A percentile compares a stretch with the other conserved stretches of the same genome.
Evolutionary conservation across 2,329 filamentous ascomycete species (phyloP).

Genomic region (Xylariales sp.): DNA sequence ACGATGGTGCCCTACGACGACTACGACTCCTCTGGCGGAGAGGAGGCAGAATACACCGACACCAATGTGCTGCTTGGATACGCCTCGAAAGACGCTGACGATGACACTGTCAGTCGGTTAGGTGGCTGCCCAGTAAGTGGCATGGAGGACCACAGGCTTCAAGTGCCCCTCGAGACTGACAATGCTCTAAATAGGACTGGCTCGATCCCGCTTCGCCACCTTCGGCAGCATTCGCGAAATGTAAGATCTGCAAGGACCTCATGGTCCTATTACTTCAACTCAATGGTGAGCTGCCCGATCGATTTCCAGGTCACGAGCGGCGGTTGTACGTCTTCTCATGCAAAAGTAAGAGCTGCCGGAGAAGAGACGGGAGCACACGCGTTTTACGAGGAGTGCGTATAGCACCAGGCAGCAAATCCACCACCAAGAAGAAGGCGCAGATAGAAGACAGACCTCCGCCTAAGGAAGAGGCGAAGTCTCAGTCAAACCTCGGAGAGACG

Average conservation of each 20-base stretch:
- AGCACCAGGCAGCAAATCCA: constrained; percentile 18
- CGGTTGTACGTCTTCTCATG: constrained; percentile 86
- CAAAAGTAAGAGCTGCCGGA: constrained; percentile 69
- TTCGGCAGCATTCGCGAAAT: constrained; percentile 73
- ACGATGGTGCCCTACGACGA: constrained; percentile 62
- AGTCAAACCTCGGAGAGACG: constrained; percentile 55
- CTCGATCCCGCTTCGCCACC: constrained; percentile 66
- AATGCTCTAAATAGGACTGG: constrained; percentile 65
- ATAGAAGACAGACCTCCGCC: constrained; percentile 27
- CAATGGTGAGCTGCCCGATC: constrained; percentile 81
- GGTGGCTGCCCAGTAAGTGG: constrained; percentile 76
- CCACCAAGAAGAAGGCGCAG: constrained; percentile 28
- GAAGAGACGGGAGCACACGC: constrained; percentile 77
- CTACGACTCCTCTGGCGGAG: constrained; percentile 67
- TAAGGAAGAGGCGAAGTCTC: constrained; percentile 26
- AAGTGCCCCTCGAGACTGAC: constrained; percentile 2
- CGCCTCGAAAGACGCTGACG: constrained; percentile 70
- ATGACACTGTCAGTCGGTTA: constrained; percentile 81
- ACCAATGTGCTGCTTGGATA: constrained; percentile 91
- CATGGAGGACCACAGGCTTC: constrained; percentile 5
- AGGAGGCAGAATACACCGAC: constrained; percentile 64
- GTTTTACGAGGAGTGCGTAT: constrained; percentile 65
- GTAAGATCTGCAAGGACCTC: constrained; percentile 78
- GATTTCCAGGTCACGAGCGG: constrained; percentile 82
- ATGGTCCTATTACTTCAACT: constrained; percentile 87